Evolutionary conservation across 2,329 filamentous ascomycete species (phyloP), one percentile per base, ranked within the genome.

Genomic region (Arthrobotrys megalospora): DNA sequence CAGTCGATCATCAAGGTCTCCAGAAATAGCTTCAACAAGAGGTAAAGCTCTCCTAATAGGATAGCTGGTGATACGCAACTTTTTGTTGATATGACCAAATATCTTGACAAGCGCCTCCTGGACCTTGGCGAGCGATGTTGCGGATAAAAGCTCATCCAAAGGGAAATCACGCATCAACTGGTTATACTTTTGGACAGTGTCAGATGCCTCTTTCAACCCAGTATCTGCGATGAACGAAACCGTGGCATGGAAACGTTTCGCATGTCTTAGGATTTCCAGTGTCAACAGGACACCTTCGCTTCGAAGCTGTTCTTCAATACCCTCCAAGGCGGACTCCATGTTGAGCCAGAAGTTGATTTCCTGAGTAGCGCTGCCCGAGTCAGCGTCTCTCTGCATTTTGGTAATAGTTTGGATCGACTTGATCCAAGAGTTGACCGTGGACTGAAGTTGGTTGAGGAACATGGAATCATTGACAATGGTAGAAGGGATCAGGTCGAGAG

Each of bases 311-410:
- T 88, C 89, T 84, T 97, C 95, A 76, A 99, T 97, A 32, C 92
- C 92, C 84, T 97, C 94, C 80, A 99, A 85, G 3, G 94, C 93
- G 14, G 91, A 92, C 85, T 99, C 96, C 92, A 99, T 97, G 1
- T 94, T 96, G 63, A 99, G 85, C 96, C 96, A 99, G 83, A 99
- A 99, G 84, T 97, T 97, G 84, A 99, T 97, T 85, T 99, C 96
- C 84, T 98, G 96, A 71, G 93, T 95, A 36, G 96, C 96, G 21
- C 94, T 97, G 36, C 90, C 88, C 80, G 89, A 88, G 84, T 91
- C 83, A 0, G 93, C 90, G 82, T 99, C 96, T 82, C 94, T 91
- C 47, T 93, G 93, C 87, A 97, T 92, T 85, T 96, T 96, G 45
- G 96, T 99, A 81, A 97, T 96, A 58, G 92, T 91, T 84, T 97